Conservation (phyloP, 139 green algal species). For the Chlorella sp. region DNA sequence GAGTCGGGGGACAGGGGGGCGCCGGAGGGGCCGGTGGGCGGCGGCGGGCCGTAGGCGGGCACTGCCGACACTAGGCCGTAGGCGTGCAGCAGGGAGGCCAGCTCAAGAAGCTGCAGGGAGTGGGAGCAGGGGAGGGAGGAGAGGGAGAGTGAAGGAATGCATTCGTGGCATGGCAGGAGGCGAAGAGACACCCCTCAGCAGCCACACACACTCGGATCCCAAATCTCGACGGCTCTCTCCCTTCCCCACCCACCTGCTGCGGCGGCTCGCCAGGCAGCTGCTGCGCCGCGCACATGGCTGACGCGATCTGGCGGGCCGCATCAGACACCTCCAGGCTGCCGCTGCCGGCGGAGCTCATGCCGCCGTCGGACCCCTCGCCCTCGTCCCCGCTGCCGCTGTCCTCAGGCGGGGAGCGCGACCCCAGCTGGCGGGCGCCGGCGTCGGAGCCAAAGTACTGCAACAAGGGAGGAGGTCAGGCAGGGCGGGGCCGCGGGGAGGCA, state of each 20-base stretch:
- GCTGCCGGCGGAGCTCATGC: conserved; percentile 8
- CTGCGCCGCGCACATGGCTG: conserved; percentile 40
- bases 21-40: neutral
- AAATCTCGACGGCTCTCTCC: neutral
- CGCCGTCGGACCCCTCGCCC: conserved; percentile 10
- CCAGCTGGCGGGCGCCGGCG: conserved; percentile 5
- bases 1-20: neutral
- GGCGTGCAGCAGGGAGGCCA: conserved; percentile 38
- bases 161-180: neutral
- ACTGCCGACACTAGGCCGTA: conserved; percentile 29
- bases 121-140: too few relatives aligned
- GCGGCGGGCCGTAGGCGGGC: neutral
- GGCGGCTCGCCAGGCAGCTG: conserved; percentile 33
- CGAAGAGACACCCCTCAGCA: neutral
- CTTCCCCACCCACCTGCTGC: conserved; percentile 10
- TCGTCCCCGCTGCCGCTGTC: conserved; percentile 22
- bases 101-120: conserved; percentile 38
- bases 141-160: neutral
- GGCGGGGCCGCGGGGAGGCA: neutral
- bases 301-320: conserved; percentile 17
- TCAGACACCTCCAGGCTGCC: conserved; percentile 31
- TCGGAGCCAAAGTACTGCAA: conserved; percentile 32
- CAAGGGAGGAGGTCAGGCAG: too few relatives aligned
- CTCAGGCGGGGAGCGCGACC: conserved; percentile 18
- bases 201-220: neutral